Percentiles rank a stretch among this genome's conserved stretches.
phyloP scores from a whole-genome alignment of 1,284 basidiomycete genomes.

The Cryptococcus sp. region DNA sequence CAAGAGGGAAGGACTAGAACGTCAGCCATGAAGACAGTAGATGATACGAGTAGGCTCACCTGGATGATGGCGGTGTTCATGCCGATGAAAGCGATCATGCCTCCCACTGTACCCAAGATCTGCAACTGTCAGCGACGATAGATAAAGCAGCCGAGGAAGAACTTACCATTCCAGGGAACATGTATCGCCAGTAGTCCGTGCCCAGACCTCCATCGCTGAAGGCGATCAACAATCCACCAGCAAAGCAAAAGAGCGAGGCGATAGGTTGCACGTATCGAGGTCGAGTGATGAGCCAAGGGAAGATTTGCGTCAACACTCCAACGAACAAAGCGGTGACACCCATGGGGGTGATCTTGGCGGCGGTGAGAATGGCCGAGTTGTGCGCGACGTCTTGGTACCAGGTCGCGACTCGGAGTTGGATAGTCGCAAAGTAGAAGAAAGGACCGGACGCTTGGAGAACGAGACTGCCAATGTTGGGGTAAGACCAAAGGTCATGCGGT shows the following conservation, averaged over 20 bases:
- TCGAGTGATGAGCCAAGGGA: constrained; percentile 36
- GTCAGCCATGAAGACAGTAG: too few species aligned
- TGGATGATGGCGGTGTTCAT: constrained; percentile 13
- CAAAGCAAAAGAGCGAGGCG: constrained; percentile 28
- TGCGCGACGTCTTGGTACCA: too few species aligned
- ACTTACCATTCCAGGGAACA: constrained; percentile 39
- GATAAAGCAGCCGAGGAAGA: too few species aligned
- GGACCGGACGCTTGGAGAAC: constrained; percentile 32
- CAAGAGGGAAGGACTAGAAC: constrained; percentile 24
- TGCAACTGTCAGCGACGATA: too few species aligned
- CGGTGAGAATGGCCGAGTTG: constrained; percentile 38
- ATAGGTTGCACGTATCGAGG: constrained; percentile 37
- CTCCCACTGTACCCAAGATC: constrained; percentile 21
- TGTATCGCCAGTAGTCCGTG: constrained; percentile 39
- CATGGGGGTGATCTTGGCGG: constrained; percentile 42
- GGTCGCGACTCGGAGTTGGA: constrained; percentile 1
- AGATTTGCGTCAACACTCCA: constrained; percentile 26
- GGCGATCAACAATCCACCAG: constrained; percentile 39
- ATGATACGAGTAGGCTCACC: background rate
- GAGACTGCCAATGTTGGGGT: constrained; percentile 43
- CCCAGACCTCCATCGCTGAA: constrained; percentile 36
- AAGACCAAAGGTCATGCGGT: constrained; percentile 41
- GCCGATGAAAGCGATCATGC: constrained; percentile 41
- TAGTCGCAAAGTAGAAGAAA: constrained; percentile 40
- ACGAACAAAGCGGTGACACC: constrained; percentile 39